phyloP scores from a whole-genome alignment of 352 stramenopile genomes.

The Globisporangium orthogonon region DNA sequence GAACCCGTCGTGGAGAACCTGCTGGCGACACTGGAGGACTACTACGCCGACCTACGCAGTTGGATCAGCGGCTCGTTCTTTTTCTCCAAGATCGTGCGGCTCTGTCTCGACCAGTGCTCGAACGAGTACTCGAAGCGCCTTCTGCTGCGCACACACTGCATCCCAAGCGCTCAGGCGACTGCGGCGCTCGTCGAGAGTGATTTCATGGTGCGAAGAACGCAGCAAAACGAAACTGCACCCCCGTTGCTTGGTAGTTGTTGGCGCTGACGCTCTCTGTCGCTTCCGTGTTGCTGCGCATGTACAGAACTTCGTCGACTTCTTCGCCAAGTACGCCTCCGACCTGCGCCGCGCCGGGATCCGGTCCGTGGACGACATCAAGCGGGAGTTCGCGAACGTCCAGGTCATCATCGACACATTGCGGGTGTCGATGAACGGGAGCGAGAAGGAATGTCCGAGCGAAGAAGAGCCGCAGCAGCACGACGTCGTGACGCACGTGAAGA shows the following conservation, averaged over 20 bases:
- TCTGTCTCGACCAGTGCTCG: constrained; percentile 59
- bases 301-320: constrained; percentile 63
- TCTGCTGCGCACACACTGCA: constrained; percentile 47
- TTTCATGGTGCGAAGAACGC: constrained; percentile 5
- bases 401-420: constrained; percentile 40
- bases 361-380: constrained; percentile 56
- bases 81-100: constrained; percentile 73
- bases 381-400: constrained; percentile 49
- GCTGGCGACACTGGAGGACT: constrained; percentile 73
- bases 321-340: constrained; percentile 58
- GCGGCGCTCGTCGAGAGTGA: constrained; percentile 51
- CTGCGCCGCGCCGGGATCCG: constrained; percentile 68
- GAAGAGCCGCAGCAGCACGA: constrained; percentile 19
- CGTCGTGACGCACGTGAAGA: constrained; percentile 43
- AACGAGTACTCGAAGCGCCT: constrained; percentile 64
- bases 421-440: constrained; percentile 18
- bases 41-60: constrained; percentile 56
- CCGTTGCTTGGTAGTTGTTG: neutral
- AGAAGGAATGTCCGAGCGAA: constrained; percentile 7
- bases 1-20: constrained; percentile 68
- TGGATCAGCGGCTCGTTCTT: constrained; percentile 85
- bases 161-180: constrained; percentile 30
- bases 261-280: no score
- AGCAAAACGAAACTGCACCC: no score
- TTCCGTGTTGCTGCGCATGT: neutral